Evolutionary conservation across 805 yeast species (phyloP), one percentile per base, ranked within the genome.

Genomic region (Wickerhamomyces chambardii): DNA sequence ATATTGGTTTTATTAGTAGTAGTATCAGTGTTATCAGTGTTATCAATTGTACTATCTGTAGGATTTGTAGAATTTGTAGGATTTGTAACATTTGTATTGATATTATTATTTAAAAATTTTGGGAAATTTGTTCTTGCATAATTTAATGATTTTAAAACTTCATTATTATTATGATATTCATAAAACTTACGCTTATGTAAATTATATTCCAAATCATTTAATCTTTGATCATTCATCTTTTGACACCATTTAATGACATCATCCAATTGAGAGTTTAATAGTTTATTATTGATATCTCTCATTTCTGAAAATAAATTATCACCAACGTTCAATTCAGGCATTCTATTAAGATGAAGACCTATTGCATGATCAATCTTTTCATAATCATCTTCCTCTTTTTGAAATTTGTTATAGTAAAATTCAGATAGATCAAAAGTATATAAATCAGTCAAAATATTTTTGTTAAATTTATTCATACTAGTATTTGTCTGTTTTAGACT

Each of bases 181-280:
- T 63, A 43, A 40, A 61, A 71, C 39, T 68, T 66, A 26, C 64
- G 48, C 36, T 58, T 58, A 45, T 69, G 74, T 31, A 73, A 45
- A 34, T 53, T 56, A 45, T 66, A 69, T 44, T 67, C 73, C 18
- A 73, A 46, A 33, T 65, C 64, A 2, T 24, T 6, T 68, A 63
- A 4, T 70, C 70, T 17, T 54, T 45, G 40, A n/a, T 30, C 35
- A 15, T 45, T 41, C 29, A 59, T 48, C 6, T 39, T 32, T 6
- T 44, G 37, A 22, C 65, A 61, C 84, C 84, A 77, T 3, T 51
- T 53, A 21, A 71, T 63, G 12, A 82, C 79, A 6, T 67, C 61
- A 5, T 44, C 47, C 19, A 69, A 46, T 35, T 72, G 53, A 4
- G 61, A 56, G 3, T 50, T 35, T 19, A 52, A 53, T 17, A 69